phyloP scores from a whole-genome alignment of 176 grass and related monocot genomes.

The Triticum monococcum region DNA sequence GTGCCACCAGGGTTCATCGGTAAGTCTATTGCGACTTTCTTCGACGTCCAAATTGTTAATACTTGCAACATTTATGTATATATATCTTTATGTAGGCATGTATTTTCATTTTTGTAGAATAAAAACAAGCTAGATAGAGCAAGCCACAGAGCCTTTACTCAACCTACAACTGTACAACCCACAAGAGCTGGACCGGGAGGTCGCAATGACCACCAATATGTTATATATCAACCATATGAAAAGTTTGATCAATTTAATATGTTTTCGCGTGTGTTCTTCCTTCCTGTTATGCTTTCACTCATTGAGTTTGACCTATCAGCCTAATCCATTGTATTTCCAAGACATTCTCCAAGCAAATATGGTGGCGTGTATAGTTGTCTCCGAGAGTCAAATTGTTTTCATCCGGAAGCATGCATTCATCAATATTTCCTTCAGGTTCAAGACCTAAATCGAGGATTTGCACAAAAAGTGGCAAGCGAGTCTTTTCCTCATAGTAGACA shows the following conservation, averaged over 20 bases:
- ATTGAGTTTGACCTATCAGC: not conserved
- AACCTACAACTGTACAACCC: not conserved
- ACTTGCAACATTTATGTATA: not conserved
- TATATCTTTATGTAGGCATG: too few species aligned
- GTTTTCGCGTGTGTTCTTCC: not conserved
- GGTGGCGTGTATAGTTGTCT: too few species aligned
- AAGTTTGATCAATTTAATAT: not conserved
- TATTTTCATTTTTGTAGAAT: not conserved
- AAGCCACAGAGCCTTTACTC: not conserved
- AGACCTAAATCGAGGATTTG: not conserved
- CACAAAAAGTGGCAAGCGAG: not conserved
- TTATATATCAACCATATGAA: not conserved
- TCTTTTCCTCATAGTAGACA: not conserved
- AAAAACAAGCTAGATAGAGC: not conserved
- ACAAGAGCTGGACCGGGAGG: not conserved
- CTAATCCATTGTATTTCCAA: not conserved
- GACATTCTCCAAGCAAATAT: not conserved
- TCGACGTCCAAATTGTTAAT: not conserved
- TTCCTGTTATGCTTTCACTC: not conserved
- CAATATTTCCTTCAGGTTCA: not conserved
- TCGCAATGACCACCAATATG: not conserved
- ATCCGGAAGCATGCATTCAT: not conserved
- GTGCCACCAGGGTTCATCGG: not conserved
- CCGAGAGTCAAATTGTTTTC: too few species aligned
- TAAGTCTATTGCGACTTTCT: not conserved